These are phyloP conservation scores for Hirschioporus abietinus DNA, from an alignment of 768 basidiomycete genomes.

Conservation along the genomic window DNA sequence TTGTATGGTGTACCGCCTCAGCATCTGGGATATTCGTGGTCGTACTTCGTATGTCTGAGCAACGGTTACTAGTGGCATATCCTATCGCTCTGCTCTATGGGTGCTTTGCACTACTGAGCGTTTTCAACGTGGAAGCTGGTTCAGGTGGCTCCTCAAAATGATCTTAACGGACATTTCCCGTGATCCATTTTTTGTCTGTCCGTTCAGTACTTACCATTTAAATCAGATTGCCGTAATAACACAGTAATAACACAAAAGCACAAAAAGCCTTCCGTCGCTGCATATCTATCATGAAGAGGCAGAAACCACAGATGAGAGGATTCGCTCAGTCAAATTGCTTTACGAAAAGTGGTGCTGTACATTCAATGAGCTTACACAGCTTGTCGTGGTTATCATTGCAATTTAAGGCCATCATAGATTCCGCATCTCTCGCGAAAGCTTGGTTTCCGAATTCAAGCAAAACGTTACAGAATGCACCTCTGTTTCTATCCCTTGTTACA, in stretches of 20 bases:
- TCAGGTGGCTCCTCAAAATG: constrained; percentile 9
- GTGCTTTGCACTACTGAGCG: constrained; percentile 88
- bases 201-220: background rate
- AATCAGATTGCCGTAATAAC: background rate
- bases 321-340: too few relatives aligned
- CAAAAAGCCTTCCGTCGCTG: background rate
- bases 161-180: background rate
- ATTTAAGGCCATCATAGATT: too few relatives aligned
- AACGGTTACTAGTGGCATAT: constrained; percentile 92
- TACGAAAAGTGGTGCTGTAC: too few relatives aligned
- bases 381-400: too few relatives aligned
- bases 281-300: too few relatives aligned
- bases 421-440: too few relatives aligned
- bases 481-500: too few relatives aligned
- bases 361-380: too few relatives aligned
- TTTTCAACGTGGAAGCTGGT: constrained; percentile 61
- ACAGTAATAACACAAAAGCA: background rate
- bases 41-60: constrained; percentile 92
- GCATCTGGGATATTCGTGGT: constrained; percentile 95
- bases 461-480: too few relatives aligned
- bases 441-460: too few relatives aligned
- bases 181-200: background rate
- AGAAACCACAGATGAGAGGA: too few relatives aligned
- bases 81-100: constrained; percentile 92
- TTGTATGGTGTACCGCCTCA: constrained; percentile 95